A percentile compares a stretch with the other conserved stretches of the same genome.
phyloP scores from a whole-genome alignment of 257 asterid species.

The Solanum pinnatisectum region DNA sequence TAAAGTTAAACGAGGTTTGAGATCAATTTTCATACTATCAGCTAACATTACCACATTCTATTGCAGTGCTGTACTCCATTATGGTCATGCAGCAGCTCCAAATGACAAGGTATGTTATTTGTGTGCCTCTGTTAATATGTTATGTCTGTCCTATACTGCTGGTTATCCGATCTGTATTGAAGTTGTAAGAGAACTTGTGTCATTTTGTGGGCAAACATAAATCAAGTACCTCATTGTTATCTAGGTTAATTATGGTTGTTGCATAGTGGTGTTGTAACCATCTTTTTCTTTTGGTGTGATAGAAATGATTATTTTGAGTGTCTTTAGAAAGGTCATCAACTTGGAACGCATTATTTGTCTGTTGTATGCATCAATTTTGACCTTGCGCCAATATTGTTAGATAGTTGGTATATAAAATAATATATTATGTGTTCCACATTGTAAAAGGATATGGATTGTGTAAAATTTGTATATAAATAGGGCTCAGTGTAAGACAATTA shows the following conservation, averaged over 20 bases:
- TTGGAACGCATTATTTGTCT: neutral
- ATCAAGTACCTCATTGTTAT: neutral
- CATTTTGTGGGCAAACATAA: neutral
- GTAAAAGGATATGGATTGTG: neutral
- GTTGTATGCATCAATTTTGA: neutral
- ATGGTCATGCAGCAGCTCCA: constrained; percentile 99
- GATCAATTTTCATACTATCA: too few relatives aligned
- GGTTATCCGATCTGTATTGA: neutral
- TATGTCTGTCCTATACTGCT: neutral
- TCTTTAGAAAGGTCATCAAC: neutral
- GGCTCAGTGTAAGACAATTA: neutral
- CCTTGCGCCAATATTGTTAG: neutral
- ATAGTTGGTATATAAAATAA: neutral
- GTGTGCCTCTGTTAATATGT: neutral
- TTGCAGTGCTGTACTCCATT: constrained; percentile 86
- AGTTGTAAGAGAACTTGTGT: neutral
- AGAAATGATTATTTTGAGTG: neutral
- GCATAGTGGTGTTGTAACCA: neutral
- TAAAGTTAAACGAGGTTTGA: neutral
- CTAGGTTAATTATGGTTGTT: neutral
- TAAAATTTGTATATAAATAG: neutral
- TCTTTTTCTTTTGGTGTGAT: neutral
- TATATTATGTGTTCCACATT: neutral
- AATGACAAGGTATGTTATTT: constrained; percentile 69
- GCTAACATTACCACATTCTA: neutral